These are phyloP conservation scores for Solanum etuberosum DNA, from an alignment of 257 asterid species.

Conservation along the genomic window DNA sequence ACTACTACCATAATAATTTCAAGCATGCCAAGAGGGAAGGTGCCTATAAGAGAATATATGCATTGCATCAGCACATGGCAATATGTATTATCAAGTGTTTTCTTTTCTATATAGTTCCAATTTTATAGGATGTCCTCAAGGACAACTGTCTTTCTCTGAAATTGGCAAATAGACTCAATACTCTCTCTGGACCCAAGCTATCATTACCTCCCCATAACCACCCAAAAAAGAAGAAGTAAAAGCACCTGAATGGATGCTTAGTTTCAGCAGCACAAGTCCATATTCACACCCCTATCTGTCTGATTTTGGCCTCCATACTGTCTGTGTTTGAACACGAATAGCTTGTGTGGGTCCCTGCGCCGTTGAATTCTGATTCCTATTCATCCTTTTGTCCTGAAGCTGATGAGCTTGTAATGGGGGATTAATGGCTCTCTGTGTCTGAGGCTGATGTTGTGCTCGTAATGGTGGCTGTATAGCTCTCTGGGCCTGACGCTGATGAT, in stretches of 20 bases:
- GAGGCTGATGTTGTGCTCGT: not conserved
- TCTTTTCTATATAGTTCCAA: slow-evolving; percentile 1
- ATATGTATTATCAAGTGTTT: not conserved
- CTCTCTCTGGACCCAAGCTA: not conserved
- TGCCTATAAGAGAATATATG: not conserved
- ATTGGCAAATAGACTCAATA: not conserved
- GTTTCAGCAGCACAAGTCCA: not conserved
- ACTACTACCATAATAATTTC: not conserved
- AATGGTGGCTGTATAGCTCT: not conserved
- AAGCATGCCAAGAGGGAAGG: not conserved
- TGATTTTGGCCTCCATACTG: slow-evolving; percentile 47
- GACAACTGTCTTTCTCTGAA: not conserved
- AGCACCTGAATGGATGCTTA: not conserved
- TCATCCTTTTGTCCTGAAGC: not conserved
- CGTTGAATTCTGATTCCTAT: not conserved
- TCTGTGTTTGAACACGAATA: slow-evolving; percentile 12
- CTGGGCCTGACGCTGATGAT: not conserved
- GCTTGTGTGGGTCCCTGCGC: not conserved
- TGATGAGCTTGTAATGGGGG: slow-evolving; percentile 6
- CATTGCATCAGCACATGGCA: not conserved
- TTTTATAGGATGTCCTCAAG: slow-evolving; percentile 12
- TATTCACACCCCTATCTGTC: not conserved
- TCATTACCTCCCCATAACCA: not conserved
- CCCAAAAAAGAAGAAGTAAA: not conserved
- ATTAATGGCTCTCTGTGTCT: not conserved